Percentiles rank a stretch among this genome's conserved stretches.
phyloP scores from a whole-genome alignment of 495 filamentous ascomycete genomes.

The Tuber calosporum region DNA sequence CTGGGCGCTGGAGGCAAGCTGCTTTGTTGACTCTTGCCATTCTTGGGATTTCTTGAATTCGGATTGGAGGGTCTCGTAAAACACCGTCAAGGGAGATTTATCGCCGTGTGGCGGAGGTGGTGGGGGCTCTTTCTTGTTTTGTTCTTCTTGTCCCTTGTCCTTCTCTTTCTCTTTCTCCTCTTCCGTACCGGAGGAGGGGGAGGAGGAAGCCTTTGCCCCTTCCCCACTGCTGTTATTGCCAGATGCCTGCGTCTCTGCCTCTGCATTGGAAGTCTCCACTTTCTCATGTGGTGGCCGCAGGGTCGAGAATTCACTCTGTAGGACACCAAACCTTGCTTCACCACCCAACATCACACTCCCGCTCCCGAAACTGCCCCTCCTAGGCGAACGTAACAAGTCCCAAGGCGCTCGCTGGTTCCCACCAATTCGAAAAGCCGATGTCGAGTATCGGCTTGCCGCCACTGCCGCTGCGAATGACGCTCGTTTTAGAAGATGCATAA shows the following conservation, averaged over 20 bases:
- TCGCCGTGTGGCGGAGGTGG: constrained; percentile 92
- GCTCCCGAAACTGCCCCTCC: background rate
- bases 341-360: constrained; percentile 3
- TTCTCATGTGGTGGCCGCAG: constrained; percentile 32
- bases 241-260: constrained; percentile 12
- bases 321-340: constrained; percentile 9
- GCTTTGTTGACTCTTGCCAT: constrained; percentile 97
- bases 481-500: constrained; percentile 26
- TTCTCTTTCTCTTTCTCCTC: constrained; percentile 44
- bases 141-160: constrained; percentile 51
- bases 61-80: constrained; percentile 82
- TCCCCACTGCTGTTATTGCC: background rate
- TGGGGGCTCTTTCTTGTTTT: constrained; percentile 64
- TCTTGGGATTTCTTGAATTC: constrained; percentile 97
- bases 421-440: constrained; percentile 30
- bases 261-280: background rate
- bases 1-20: constrained; percentile 76
- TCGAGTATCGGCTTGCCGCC: constrained; percentile 16
- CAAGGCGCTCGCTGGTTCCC: constrained; percentile 35
- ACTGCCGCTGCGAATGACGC: constrained; percentile 9
- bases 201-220: background rate
- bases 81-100: constrained; percentile 97
- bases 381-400: background rate
- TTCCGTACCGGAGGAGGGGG: constrained; percentile 36
- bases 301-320: constrained; percentile 46